Evolutionary conservation across 1,284 basidiomycete genomes (phyloP), one percentile per base, ranked within the genome.

Genomic region (Tausonia pullulans): DNA sequence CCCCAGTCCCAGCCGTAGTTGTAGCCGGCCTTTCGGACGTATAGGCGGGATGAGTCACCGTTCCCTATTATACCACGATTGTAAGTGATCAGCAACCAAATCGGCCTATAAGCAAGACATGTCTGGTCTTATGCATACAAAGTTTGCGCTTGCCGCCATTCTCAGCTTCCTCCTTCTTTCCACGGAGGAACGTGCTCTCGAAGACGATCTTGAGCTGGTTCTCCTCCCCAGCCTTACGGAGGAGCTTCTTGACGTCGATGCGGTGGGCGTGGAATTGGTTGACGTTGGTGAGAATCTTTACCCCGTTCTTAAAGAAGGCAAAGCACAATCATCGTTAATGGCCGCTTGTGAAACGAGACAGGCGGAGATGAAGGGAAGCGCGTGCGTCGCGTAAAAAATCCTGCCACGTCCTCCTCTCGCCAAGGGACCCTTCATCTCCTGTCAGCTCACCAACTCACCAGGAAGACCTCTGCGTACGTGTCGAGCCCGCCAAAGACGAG

Each of bases 21-120:
- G 78, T 91, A 94, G 72, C 90, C 87, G 2, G 90, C 89, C 76
- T 93, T 93, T 60, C 91, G 83, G 54, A 92, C 86, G 72, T 93
- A 88, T 40, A 93, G 78, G 52, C 91, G 82, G 69, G 86, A 88
- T 0, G 87, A 85, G 72, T 92, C 88, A 5, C 91, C 91, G 71
- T 94, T 94, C 90, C 88, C 72, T 85, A 63, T 45, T 64, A 2
- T n/a, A 9, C 27, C 27, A 27, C 27, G 27, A 27, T 27, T 27
- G 27, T 27, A 27, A 27, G 27, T 27, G 27, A 27, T 27, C 27
- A 27, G 2, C 27, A 27, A 27, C 27, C 27, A 27, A 27, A 2
- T 1, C 27, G 27, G 27, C 27, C 27, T 27, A 27, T 2, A 27
- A 27, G 27, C 27, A 27, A 27, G 27, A 27, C 27, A 27, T 1